phyloP scores from a whole-genome alignment of 495 filamentous ascomycete species.

The Penicillium daleae region DNA sequence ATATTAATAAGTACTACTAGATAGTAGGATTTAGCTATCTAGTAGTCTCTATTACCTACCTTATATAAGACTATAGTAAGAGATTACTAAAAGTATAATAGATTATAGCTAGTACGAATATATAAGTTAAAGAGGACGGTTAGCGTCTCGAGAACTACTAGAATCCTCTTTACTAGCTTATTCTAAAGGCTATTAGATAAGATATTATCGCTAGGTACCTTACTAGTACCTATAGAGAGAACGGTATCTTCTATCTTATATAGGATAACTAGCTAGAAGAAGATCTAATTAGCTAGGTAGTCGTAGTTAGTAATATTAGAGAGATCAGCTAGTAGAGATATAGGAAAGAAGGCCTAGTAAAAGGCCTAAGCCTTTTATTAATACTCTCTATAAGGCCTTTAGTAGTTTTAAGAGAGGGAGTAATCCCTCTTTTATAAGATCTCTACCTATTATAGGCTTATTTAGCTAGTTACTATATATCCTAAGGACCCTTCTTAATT shows the following conservation, averaged over 20 bases:
- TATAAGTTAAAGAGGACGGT: background rate
- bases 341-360: conserved; percentile 5
- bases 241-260: conserved; percentile 9
- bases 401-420: background rate
- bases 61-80: too few relatives aligned
- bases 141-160: too few relatives aligned
- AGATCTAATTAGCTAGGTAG: conserved; percentile 2
- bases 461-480: conserved; percentile 16
- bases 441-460: background rate
- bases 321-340: conserved; percentile 7
- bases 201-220: conserved; percentile 10
- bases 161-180: conserved; percentile 7
- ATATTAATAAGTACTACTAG: too few relatives aligned
- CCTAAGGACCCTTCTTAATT: conserved; percentile 9
- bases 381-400: background rate
- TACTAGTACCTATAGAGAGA: background rate
- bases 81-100: background rate
- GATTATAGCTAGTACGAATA: conserved; percentile 3
- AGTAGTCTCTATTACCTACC: too few relatives aligned
- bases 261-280: background rate
- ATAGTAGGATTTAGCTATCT: too few relatives aligned
- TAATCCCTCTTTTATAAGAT: background rate
- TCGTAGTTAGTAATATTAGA: background rate
- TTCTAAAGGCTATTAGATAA: conserved; percentile 16
- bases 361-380: background rate